Evolutionary conservation across 2,329 filamentous ascomycete genomes (phyloP), one percentile per base, ranked within the genome.

Genomic region (Botrytis tulipae): DNA sequence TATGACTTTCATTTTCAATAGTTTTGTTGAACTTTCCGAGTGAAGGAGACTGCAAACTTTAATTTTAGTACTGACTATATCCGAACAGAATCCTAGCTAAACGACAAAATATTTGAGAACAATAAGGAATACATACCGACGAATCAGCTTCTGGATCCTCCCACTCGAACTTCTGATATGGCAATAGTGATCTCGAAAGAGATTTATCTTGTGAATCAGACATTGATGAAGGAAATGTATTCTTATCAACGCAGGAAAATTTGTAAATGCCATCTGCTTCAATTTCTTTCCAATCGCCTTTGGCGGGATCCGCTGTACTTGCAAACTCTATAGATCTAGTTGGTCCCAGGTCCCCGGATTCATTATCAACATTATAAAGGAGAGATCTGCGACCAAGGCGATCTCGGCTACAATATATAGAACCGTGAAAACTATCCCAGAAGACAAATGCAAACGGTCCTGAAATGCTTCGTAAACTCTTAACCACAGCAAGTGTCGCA

Each of bases 401-500:
- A 82, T 99, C 96, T 76, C 96, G 89, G 10, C 93, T 94, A 81
- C 93, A 98, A 82, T 91, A 97, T 22, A 98, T 76, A 60, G 87
- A 87, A 16, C 84, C 84, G 71, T 87, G 84, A 16, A 81, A 79
- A 25, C 85, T 86, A 83, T 98, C 92, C 79, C 92, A 92, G 82
- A 92, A 98, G 9, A 95, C 88, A 82, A 98, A 96, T 2, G 95
- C 93, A 83, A 96, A 98, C 0, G 96, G 95, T 0, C 96, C 96
- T 74, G 91, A 88, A 40, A 95, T 88, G 57, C 82, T 85, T 72
- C 88, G 86, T 59, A 95, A 81, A 0, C 87, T 85, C 71, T 85
- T 80, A 10, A 90, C 76, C 14, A 91, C 81, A 42, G 81, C 82
- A 32, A 78, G 78, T 76, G 63, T 79, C 75, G 66, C 74, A 48